Evolutionary conservation across 306 rosid genomes (phyloP).

Genomic region (Betula pendula): DNA sequence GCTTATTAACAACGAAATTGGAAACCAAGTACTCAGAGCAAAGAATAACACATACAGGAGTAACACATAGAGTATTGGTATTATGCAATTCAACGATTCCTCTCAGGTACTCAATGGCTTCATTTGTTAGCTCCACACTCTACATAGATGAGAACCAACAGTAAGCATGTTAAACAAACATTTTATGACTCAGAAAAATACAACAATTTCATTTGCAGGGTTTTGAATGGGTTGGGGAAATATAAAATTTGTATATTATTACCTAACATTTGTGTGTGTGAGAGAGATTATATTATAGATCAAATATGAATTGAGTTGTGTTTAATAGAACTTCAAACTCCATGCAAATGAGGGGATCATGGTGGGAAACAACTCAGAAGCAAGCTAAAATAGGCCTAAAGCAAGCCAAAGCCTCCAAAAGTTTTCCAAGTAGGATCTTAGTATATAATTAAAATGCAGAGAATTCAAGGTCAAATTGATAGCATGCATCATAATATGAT

Average conservation of each 20-base stretch:
- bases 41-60: conserved; percentile 51
- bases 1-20: conserved; percentile 3
- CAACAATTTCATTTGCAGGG: not conserved
- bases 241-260: not conserved
- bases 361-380: not conserved
- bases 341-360: not conserved
- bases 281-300: too few species aligned
- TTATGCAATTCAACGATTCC: conserved; percentile 75
- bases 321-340: not conserved
- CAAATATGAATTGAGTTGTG: not conserved
- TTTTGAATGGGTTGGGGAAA: not conserved
- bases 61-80: conserved; percentile 30
- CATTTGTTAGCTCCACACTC: conserved; percentile 97
- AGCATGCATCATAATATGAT: not conserved
- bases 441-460: not conserved
- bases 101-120: conserved; percentile 83
- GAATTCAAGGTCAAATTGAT: not conserved
- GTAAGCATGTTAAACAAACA: conserved; percentile 15
- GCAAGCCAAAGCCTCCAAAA: not conserved
- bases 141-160: conserved; percentile 42
- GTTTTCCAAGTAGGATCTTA: not conserved
- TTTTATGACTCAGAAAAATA: not conserved
- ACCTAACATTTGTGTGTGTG: not conserved
- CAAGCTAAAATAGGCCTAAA: not conserved
- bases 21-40: conserved; percentile 4